These are phyloP conservation scores for Dillenia suffruticosa DNA, from an alignment of 164 flowering plant genomes.

Conservation along the genomic window DNA sequence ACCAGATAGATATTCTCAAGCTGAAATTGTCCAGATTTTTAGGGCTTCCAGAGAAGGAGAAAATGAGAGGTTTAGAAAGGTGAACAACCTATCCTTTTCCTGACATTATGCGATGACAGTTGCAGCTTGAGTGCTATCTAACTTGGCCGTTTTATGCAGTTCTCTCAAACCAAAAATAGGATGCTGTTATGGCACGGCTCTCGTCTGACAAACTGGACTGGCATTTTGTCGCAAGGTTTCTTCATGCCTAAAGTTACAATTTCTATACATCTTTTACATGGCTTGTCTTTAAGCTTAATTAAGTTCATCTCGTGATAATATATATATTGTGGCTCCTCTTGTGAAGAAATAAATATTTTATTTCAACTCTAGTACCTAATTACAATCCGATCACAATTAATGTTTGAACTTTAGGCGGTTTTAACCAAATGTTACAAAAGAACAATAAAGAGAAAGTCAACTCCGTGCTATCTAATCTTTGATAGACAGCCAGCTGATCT, in stretches of 20 bases:
- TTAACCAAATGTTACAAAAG: too few species aligned
- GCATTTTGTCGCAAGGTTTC: conserved; percentile 86
- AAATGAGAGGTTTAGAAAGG: conserved; percentile 68
- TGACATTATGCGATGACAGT: background rate
- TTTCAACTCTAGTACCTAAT: too few species aligned
- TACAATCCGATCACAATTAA: too few species aligned
- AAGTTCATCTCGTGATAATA: too few species aligned
- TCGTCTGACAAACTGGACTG: conserved; percentile 94
- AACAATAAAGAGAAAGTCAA: too few species aligned
- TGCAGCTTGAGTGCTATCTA: background rate
- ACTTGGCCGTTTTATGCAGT: conserved; percentile 37
- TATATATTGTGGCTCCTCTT: too few species aligned
- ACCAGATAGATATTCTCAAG: conserved; percentile 69
- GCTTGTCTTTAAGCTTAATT: too few species aligned
- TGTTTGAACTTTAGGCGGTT: too few species aligned
- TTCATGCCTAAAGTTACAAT: conserved; percentile 1
- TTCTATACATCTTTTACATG: background rate
- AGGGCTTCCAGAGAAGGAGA: conserved; percentile 64
- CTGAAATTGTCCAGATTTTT: conserved; percentile 73
- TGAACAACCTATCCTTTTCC: conserved; percentile 7
- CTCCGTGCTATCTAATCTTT: too few species aligned
- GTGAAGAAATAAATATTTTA: too few species aligned
- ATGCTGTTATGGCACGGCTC: conserved; percentile 99
- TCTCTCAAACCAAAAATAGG: conserved; percentile 58
- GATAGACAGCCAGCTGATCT: too few species aligned